Conservation (phyloP, 176 grass and related monocot genomes). For the Alloteropsis semialata region DNA sequence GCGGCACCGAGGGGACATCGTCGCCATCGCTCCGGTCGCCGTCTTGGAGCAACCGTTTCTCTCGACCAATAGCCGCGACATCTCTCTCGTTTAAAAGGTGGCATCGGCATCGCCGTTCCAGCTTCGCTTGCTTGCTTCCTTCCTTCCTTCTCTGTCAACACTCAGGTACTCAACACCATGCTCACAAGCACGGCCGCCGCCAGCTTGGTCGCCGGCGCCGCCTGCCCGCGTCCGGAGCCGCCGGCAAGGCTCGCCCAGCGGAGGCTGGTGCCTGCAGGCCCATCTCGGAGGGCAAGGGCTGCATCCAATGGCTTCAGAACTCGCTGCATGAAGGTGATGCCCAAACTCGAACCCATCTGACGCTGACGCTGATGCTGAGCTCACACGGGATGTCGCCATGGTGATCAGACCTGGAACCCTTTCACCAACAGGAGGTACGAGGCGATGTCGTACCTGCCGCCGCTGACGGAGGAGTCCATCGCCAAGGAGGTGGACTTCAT, state of each 20-base stretch:
- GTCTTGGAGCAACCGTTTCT: slow-evolving; percentile 7
- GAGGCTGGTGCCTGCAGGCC: neutral
- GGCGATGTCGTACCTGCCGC: slow-evolving; percentile 60
- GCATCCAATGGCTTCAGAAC: slow-evolving; percentile 38
- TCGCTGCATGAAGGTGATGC: slow-evolving; percentile 51
- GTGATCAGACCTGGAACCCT: slow-evolving; percentile 58
- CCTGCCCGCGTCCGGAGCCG: neutral
- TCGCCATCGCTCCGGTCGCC: neutral
- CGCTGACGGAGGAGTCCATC: slow-evolving; percentile 50
- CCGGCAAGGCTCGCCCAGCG: neutral
- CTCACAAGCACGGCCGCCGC: neutral
- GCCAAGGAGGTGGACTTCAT: slow-evolving; percentile 66
- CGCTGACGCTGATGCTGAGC: neutral
- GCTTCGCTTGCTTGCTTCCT: neutral
- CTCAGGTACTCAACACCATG: neutral
- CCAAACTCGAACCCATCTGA: neutral
- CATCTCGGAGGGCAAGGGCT: slow-evolving; percentile 3
- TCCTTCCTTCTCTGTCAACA: neutral
- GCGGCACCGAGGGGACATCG: neutral
- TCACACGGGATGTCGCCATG: neutral
- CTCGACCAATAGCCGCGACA: neutral
- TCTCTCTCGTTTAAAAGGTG: neutral
- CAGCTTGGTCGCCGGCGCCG: neutral
- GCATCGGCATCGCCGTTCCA: neutral
- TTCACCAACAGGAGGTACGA: slow-evolving; percentile 69